These are phyloP conservation scores for Populus tomentosa DNA, from an alignment of 441 rosid genomes.

Conservation along the genomic window DNA sequence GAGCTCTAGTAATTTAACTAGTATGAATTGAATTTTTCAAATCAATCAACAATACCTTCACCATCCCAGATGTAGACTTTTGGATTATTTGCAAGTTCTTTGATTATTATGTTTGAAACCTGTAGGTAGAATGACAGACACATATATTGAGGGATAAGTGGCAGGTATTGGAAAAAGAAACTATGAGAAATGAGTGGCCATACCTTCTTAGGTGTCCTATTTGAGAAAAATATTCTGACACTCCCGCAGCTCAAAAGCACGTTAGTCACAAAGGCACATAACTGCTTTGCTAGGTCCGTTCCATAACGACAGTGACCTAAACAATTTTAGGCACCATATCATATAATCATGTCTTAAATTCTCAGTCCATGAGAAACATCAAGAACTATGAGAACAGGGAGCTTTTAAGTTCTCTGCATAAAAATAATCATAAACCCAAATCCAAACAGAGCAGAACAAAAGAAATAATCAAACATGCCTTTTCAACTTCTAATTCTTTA, in stretches of 20 bases:
- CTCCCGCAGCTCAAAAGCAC: slow-evolving; percentile 75
- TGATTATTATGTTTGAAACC: slow-evolving; percentile 59
- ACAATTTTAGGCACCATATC: background rate
- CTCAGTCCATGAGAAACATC: background rate
- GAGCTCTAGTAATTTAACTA: background rate
- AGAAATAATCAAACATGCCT: background rate
- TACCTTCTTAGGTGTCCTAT: slow-evolving; percentile 78
- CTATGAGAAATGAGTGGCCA: background rate
- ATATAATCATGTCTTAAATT: background rate
- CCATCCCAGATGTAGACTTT: slow-evolving; percentile 83
- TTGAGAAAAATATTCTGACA: slow-evolving; percentile 73
- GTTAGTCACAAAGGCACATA: slow-evolving; percentile 43
- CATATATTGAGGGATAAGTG: background rate
- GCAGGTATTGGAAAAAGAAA: background rate
- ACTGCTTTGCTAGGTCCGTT: slow-evolving; percentile 72
- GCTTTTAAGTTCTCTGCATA: background rate
- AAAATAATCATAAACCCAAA: background rate
- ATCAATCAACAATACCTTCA: slow-evolving; percentile 45
- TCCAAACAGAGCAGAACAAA: background rate
- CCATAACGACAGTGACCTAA: slow-evolving; percentile 76
- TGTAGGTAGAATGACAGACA: slow-evolving; percentile 15
- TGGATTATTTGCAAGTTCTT: slow-evolving; percentile 59
- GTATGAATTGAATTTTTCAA: slow-evolving; percentile 1
- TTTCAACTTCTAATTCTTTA: background rate
- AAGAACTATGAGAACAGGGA: background rate